Evolutionary conservation across 1,284 basidiomycete species (phyloP).

Genomic region (Trichosporon sp.): DNA sequence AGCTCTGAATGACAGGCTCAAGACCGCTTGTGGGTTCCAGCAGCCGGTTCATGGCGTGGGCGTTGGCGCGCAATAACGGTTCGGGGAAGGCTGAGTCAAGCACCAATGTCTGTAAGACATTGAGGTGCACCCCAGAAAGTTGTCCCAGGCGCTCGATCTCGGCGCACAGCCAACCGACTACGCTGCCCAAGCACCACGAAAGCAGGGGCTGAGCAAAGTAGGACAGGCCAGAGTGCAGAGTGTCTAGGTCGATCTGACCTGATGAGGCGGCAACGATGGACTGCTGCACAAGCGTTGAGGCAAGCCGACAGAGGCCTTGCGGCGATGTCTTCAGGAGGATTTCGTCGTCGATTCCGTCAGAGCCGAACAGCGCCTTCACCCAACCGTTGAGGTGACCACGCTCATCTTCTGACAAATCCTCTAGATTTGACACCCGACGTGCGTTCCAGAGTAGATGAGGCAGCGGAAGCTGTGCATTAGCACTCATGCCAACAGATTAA

Average conservation of each 20-base stretch:
- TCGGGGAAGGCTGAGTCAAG: slow-evolving; percentile 39
- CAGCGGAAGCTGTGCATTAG: slow-evolving; percentile 24
- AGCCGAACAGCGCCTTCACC: slow-evolving; percentile 48
- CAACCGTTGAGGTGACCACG: slow-evolving; percentile 42
- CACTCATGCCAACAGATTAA: background rate
- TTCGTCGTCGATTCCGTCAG: slow-evolving; percentile 49
- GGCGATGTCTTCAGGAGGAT: slow-evolving; percentile 51
- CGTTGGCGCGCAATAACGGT: slow-evolving; percentile 33
- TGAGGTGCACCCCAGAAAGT: slow-evolving; percentile 41
- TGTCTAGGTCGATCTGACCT: slow-evolving; percentile 53
- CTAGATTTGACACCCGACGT: slow-evolving; percentile 35
- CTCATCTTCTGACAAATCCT: slow-evolving; percentile 39
- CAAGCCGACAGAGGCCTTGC: slow-evolving; percentile 48
- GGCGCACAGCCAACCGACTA: slow-evolving; percentile 48
- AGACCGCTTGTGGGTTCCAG: slow-evolving; percentile 32
- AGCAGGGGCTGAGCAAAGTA: slow-evolving; percentile 56
- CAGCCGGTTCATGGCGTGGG: slow-evolving; percentile 25
- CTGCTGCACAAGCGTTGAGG: slow-evolving; percentile 53
- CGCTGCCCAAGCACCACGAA: slow-evolving; percentile 53
- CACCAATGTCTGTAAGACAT: slow-evolving; percentile 44
- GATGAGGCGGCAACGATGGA: slow-evolving; percentile 49
- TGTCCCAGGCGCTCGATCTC: slow-evolving; percentile 45
- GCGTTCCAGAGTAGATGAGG: slow-evolving; percentile 32
- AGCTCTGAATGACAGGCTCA: slow-evolving; percentile 34
- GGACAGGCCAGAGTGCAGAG: slow-evolving; percentile 52